A percentile compares a stretch with the other conserved stretches of the same genome.
Conservation (phyloP, 257 asterid genomes). For the Catharanthus roseus region DNA sequence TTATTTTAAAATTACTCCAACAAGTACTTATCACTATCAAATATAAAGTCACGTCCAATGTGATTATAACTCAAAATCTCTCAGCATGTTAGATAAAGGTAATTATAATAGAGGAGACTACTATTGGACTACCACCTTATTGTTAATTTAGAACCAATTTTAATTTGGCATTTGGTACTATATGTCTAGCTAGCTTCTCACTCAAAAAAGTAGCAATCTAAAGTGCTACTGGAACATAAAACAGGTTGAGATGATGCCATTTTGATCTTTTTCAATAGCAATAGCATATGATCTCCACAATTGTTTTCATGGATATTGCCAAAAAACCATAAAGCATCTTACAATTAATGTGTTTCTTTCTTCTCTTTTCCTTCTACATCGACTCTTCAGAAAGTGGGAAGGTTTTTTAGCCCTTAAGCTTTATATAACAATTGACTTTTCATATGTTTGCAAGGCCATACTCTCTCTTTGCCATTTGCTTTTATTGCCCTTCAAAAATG, state of each 20-base stretch:
- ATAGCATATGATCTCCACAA: neutral
- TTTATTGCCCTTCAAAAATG: neutral
- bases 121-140: too few species aligned
- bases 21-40: too few species aligned
- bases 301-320: constrained; percentile 6
- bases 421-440: constrained; percentile 35
- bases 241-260: too few species aligned
- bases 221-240: neutral
- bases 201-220: neutral
- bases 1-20: too few species aligned
- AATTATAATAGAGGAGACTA: too few species aligned
- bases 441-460: constrained; percentile 35
- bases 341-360: neutral
- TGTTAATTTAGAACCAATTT: too few species aligned
- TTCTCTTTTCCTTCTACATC: neutral
- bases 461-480: neutral
- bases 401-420: constrained; percentile 12
- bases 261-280: neutral
- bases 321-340: neutral
- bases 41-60: too few species aligned
- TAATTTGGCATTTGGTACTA: too few species aligned
- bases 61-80: too few species aligned
- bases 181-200: too few species aligned
- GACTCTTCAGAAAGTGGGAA: constrained; percentile 44
- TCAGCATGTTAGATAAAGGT: too few species aligned